Conservation (phyloP, 768 basidiomycete genomes). For the Pilatotrama ljubarskyi region DNA sequence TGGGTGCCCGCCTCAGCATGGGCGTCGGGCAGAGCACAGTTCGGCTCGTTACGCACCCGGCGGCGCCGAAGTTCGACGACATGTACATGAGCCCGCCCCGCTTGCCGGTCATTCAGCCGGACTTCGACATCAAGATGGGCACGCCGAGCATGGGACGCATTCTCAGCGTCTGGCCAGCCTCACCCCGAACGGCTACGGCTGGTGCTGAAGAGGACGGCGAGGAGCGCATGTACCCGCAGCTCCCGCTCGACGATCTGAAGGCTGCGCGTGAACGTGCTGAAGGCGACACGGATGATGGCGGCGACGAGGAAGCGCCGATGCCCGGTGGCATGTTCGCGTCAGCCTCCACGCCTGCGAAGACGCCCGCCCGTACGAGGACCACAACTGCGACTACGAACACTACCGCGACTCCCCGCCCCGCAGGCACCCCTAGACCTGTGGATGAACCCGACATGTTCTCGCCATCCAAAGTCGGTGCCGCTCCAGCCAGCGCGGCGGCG, state of each 20-base stretch:
- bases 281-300: neutral
- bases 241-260: conserved; percentile 36
- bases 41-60: conserved; percentile 42
- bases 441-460: conserved; percentile 43
- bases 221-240: conserved; percentile 40
- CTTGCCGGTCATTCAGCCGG: conserved; percentile 63
- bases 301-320: conserved; percentile 33
- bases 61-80: conserved; percentile 10
- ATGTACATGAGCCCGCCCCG: conserved; percentile 52
- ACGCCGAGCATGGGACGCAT: conserved; percentile 43
- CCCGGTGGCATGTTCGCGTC: conserved; percentile 36
- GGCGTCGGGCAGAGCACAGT: conserved; percentile 45
- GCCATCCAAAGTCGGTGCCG: conserved; percentile 32
- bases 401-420: conserved; percentile 30
- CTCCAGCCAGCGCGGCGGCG: neutral
- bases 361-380: conserved; percentile 13
- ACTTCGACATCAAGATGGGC: conserved; percentile 65
- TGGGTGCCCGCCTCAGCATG: conserved; percentile 60
- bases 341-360: conserved; percentile 13
- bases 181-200: conserved; percentile 32
- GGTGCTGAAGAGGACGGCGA: conserved; percentile 21
- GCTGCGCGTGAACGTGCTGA: conserved; percentile 7
- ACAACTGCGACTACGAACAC: conserved; percentile 26
- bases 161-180: conserved; percentile 43
- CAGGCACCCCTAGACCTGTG: conserved; percentile 34